A percentile compares a stretch with the other conserved stretches of the same genome.
These are phyloP conservation scores for Penicillium antarcticum DNA, from an alignment of 495 filamentous ascomycete species.

Conservation along the genomic window DNA sequence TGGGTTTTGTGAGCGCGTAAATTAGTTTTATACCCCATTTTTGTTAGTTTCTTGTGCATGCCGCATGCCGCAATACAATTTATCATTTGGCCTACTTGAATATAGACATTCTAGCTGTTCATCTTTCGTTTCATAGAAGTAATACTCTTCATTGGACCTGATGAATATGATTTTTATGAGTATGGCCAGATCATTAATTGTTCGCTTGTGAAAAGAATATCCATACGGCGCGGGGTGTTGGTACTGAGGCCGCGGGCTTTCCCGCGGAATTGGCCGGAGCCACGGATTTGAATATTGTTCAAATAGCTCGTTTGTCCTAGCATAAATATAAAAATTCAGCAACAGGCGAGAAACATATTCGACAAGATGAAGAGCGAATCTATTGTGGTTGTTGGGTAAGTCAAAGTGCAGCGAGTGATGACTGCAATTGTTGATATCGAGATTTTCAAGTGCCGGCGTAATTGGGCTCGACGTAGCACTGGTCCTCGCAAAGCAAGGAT, in stretches of 20 bases:
- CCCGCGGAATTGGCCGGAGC: background rate
- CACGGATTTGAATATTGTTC: too few species aligned
- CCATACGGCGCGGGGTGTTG: too few species aligned
- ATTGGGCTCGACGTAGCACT: conserved; percentile 35
- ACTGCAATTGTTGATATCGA: background rate
- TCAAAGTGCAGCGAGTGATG: background rate
- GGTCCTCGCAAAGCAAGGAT: conserved; percentile 25
- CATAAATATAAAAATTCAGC: background rate
- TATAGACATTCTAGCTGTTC: too few species aligned
- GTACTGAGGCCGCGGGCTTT: background rate
- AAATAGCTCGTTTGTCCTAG: too few species aligned
- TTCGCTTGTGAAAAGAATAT: too few species aligned
- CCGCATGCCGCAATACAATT: too few species aligned
- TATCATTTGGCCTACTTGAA: too few species aligned
- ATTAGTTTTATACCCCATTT: background rate
- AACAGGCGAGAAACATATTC: background rate
- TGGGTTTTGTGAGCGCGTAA: too few species aligned
- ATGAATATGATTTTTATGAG: too few species aligned
- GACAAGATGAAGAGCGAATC: conserved; percentile 12
- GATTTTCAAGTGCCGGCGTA: conserved; percentile 23
- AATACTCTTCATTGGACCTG: too few species aligned
- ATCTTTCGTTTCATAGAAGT: too few species aligned
- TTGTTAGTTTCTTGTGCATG: background rate
- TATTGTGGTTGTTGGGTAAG: conserved; percentile 20
- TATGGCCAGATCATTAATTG: too few species aligned